phyloP scores from a whole-genome alignment of 2,329 filamentous ascomycete species.

The Exophiala spinifera region DNA sequence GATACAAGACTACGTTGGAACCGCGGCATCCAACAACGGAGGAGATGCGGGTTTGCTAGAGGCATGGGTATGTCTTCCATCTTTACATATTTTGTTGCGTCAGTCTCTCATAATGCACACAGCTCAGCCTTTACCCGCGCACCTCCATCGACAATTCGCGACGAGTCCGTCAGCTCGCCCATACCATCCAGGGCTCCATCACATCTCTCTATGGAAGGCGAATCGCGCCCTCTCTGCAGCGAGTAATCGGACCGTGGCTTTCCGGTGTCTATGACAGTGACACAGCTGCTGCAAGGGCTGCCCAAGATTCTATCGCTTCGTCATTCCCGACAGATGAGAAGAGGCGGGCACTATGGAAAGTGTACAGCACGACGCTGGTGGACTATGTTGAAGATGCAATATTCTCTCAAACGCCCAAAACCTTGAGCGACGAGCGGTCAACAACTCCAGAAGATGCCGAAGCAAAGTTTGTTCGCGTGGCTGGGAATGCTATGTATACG shows the following conservation, averaged over 20 bases:
- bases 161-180: slow-evolving; percentile 81
- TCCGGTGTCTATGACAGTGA: slow-evolving; percentile 86
- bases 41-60: slow-evolving; percentile 74
- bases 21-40: slow-evolving; percentile 35
- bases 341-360: slow-evolving; percentile 69
- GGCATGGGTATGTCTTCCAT: slow-evolving; percentile 68
- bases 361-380: slow-evolving; percentile 76
- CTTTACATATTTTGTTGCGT: slow-evolving; percentile 14
- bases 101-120: slow-evolving; percentile 24
- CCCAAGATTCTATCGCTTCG: slow-evolving; percentile 68
- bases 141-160: slow-evolving; percentile 86
- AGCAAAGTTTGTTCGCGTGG: slow-evolving; percentile 78
- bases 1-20: slow-evolving; percentile 61
- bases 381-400: slow-evolving; percentile 78
- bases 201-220: slow-evolving; percentile 66
- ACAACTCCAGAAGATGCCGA: slow-evolving; percentile 81
- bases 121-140: slow-evolving; percentile 84
- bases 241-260: slow-evolving; percentile 83
- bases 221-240: slow-evolving; percentile 74
- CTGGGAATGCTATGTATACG: slow-evolving; percentile 57
- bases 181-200: slow-evolving; percentile 66
- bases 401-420: slow-evolving; percentile 71
- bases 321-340: slow-evolving; percentile 83
- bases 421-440: slow-evolving; percentile 83
- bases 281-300: slow-evolving; percentile 69